phyloP scores from a whole-genome alignment of 371 early-diverging fungal species.

The Mucor circinelloides region DNA sequence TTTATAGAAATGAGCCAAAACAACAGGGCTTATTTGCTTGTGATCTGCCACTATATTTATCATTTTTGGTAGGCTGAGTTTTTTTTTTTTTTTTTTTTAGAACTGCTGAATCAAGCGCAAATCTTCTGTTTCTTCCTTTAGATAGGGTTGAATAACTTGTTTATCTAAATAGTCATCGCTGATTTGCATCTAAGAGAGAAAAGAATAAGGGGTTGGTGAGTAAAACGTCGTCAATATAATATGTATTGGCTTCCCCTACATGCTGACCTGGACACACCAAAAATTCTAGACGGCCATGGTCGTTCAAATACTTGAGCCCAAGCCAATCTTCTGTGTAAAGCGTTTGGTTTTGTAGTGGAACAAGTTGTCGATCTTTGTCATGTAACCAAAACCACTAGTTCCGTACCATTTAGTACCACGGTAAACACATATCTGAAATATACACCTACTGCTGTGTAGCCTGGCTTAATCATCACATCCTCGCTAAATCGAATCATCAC shows the following conservation, averaged over 20 bases:
- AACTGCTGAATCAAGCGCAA: constrained; percentile 17
- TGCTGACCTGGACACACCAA: constrained; percentile 69
- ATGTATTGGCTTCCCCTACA: constrained; percentile 50
- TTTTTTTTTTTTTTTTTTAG: constrained; percentile 1
- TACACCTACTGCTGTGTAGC: constrained; percentile 65
- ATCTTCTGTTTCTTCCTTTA: constrained; percentile 25
- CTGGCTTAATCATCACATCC: constrained; percentile 82
- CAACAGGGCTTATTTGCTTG: not conserved
- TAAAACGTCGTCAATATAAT: constrained; percentile 16
- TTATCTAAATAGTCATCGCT: constrained; percentile 52
- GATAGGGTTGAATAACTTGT: constrained; percentile 54
- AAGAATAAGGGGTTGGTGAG: not conserved
- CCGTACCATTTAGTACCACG: not conserved
- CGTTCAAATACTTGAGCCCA: constrained; percentile 64
- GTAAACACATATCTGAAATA: not conserved
- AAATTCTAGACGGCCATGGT: constrained; percentile 60
- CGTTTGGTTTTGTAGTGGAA: constrained; percentile 59
- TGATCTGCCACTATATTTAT: not conserved
- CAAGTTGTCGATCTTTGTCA: constrained; percentile 49
- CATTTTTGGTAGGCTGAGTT: not conserved
- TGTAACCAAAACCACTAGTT: constrained; percentile 79
- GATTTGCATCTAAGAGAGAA: constrained; percentile 58
- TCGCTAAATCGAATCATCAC: constrained; percentile 79
- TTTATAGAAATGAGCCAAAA: constrained; percentile 1
- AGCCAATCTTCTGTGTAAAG: constrained; percentile 75